Evolutionary conservation across 805 yeast genomes (phyloP).

Genomic region (Brettanomyces bruxellensis): DNA sequence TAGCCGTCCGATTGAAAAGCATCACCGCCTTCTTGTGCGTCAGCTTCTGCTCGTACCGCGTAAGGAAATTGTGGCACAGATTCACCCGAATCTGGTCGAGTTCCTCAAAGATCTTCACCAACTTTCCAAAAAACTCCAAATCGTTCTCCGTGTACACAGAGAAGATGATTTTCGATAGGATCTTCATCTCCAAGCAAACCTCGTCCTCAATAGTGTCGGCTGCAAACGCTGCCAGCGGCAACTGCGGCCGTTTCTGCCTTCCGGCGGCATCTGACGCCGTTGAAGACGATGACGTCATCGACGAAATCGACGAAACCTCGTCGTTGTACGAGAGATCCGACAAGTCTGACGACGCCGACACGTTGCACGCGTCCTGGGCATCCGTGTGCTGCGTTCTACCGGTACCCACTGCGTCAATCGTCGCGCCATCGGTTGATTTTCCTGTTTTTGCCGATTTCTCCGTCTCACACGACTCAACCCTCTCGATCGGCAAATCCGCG

Average conservation of each 20-base stretch:
- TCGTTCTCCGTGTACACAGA: slow-evolving; percentile 67
- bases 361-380: slow-evolving; percentile 3
- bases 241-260: neutral
- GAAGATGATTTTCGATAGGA: slow-evolving; percentile 55
- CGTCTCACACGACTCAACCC: neutral
- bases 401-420: neutral
- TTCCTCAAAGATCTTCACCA: slow-evolving; percentile 43
- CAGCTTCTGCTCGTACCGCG: slow-evolving; percentile 39
- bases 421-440: neutral
- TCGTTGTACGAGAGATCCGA: neutral
- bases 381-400: no score
- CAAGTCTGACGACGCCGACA: slow-evolving; percentile 6
- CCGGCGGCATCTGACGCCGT: slow-evolving; percentile 19
- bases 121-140: slow-evolving; percentile 49
- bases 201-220: slow-evolving; percentile 36
- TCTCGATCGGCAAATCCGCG: neutral
- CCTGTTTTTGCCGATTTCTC: neutral
- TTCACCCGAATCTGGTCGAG: slow-evolving; percentile 52
- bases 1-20: slow-evolving; percentile 50
- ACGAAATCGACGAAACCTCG: slow-evolving; percentile 1
- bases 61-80: slow-evolving; percentile 40
- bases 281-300: slow-evolving; percentile 42
- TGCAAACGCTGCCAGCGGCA: neutral
- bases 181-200: slow-evolving; percentile 45
- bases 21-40: slow-evolving; percentile 45